A percentile compares a stretch with the other conserved stretches of the same genome.
Evolutionary conservation across 805 yeast species (phyloP).

Genomic region (Sugiyamaella smithiae): DNA sequence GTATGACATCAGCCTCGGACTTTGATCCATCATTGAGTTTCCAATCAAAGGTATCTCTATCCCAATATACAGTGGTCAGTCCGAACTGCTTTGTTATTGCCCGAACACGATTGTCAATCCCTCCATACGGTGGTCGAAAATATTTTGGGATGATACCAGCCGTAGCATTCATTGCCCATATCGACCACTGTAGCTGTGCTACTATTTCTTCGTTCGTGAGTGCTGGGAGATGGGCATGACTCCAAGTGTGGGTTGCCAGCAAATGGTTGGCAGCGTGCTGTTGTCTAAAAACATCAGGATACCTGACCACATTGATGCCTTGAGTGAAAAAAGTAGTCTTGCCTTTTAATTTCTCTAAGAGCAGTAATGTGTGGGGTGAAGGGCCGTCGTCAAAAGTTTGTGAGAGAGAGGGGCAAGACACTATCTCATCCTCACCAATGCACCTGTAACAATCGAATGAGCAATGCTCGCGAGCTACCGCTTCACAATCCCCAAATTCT

Average conservation of each 20-base stretch:
- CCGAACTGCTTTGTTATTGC: slow-evolving; percentile 79
- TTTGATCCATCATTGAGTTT: slow-evolving; percentile 53
- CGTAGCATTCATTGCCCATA: slow-evolving; percentile 98
- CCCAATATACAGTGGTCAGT: slow-evolving; percentile 86
- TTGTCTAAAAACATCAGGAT: slow-evolving; percentile 66
- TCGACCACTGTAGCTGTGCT: slow-evolving; percentile 91
- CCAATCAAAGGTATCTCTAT: slow-evolving; percentile 91
- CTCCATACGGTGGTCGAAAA: slow-evolving; percentile 97
- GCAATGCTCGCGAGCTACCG: slow-evolving; percentile 52
- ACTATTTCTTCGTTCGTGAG: slow-evolving; percentile 75
- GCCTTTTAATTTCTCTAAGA: slow-evolving; percentile 50
- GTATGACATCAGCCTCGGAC: slow-evolving; percentile 50
- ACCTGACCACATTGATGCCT: slow-evolving; percentile 74
- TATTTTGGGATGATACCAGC: slow-evolving; percentile 82
- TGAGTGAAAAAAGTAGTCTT: slow-evolving; percentile 80
- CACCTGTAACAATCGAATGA: slow-evolving; percentile 87
- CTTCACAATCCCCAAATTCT: slow-evolving; percentile 52
- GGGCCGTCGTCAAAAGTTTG: slow-evolving; percentile 98
- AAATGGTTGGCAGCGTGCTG: slow-evolving; percentile 66
- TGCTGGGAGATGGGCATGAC: slow-evolving; percentile 79
- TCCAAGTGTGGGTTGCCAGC: slow-evolving; percentile 89
- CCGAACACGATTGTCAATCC: slow-evolving; percentile 81
- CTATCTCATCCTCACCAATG: slow-evolving; percentile 69
- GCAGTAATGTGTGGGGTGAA: slow-evolving; percentile 58
- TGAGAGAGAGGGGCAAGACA: slow-evolving; percentile 66